Conservation (phyloP, 805 yeast genomes). For the Naumovozyma castellii region DNA sequence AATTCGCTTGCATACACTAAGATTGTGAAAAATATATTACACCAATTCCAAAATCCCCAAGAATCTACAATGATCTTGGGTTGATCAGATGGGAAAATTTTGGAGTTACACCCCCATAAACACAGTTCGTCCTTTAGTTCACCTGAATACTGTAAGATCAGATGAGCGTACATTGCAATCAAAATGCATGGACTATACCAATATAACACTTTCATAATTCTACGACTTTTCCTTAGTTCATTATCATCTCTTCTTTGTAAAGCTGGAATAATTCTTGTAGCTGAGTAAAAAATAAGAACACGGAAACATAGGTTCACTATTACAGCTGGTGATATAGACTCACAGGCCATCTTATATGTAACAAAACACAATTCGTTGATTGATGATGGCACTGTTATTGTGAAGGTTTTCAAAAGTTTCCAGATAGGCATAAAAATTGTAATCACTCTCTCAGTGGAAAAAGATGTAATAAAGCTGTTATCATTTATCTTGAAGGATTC, state of each 20-base stretch:
- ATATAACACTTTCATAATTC: conserved; percentile 51
- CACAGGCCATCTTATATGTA: conserved; percentile 38
- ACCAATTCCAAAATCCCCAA: conserved; percentile 98
- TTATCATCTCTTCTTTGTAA: conserved; percentile 33
- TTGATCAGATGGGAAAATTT: conserved; percentile 27
- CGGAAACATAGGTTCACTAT: conserved; percentile 76
- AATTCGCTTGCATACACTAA: conserved; percentile 75
- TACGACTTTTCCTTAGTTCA: conserved; percentile 22
- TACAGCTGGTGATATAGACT: conserved; percentile 72
- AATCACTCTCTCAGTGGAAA: conserved; percentile 5
- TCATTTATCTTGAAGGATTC: conserved; percentile 3
- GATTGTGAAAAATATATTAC: conserved; percentile 73
- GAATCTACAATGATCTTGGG: conserved; percentile 41
- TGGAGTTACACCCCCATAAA: conserved; percentile 37
- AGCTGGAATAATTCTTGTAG: conserved; percentile 87
- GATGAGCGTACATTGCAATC: conserved; percentile 89
- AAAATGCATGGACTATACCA: conserved; percentile 90
- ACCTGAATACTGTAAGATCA: conserved; percentile 82
- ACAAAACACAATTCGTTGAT: conserved; percentile 22
- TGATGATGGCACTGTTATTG: conserved; percentile 26
- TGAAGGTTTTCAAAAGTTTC: conserved; percentile 23
- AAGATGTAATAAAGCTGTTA: neutral
- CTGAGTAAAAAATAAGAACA: conserved; percentile 78
- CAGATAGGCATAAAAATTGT: conserved; percentile 21
- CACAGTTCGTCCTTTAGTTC: conserved; percentile 55